A percentile compares a stretch with the other conserved stretches of the same genome.
Conservation (phyloP, 768 basidiomycete genomes). For the Auricularia sp. region DNA sequence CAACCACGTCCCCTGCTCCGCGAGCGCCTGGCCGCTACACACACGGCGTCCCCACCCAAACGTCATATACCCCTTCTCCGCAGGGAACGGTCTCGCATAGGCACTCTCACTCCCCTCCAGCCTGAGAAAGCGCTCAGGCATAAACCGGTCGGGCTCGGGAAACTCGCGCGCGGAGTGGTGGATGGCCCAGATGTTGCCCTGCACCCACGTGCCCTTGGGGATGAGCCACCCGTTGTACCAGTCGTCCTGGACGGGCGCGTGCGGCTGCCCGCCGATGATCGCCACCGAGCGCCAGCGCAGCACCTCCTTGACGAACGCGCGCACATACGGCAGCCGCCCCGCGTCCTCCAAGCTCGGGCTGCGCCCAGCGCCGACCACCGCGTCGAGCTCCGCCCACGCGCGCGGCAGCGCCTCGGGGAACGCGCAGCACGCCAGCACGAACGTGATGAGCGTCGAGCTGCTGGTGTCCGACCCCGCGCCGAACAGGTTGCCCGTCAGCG, state of each 20-base stretch:
- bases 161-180: constrained; percentile 42
- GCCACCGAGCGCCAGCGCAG: constrained; percentile 50
- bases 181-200: constrained; percentile 26
- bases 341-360: constrained; percentile 55
- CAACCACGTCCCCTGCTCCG: no score
- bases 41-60: no score
- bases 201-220: constrained; percentile 49
- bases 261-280: constrained; percentile 36
- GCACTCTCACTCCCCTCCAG: no score
- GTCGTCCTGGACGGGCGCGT: not conserved
- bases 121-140: constrained; percentile 42
- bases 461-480: no score
- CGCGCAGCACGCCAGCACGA: constrained; percentile 58
- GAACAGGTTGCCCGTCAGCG: no score
- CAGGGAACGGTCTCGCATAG: no score
- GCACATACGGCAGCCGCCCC: constrained; percentile 44
- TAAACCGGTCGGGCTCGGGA: constrained; percentile 40
- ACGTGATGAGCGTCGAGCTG: constrained; percentile 21
- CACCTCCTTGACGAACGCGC: constrained; percentile 46
- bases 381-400: constrained; percentile 60
- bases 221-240: constrained; percentile 37
- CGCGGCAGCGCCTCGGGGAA: constrained; percentile 47
- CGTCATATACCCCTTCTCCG: no score
- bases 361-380: constrained; percentile 42
- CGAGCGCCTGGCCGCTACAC: no score